A percentile compares a stretch with the other conserved stretches of the same genome.
phyloP scores from a whole-genome alignment of 257 asterid genomes.

The Solanum pennellii region DNA sequence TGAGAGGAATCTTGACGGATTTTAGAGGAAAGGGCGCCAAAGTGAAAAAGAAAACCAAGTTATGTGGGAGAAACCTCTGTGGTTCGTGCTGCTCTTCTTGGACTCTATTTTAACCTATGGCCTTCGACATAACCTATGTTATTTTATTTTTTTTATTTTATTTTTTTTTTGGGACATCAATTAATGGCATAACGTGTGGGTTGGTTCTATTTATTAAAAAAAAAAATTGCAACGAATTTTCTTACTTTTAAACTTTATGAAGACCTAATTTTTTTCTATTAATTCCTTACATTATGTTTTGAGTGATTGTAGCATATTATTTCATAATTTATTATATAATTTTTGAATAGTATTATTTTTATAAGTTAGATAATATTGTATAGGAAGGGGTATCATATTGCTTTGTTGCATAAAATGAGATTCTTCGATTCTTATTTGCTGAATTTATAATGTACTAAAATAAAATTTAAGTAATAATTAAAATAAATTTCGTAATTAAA shows the following conservation, averaged over 20 bases:
- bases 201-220: not conserved
- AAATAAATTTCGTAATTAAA: too few species aligned
- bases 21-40: constrained; percentile 50
- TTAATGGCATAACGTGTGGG: not conserved
- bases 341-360: too few species aligned
- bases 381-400: not conserved
- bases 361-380: too few species aligned
- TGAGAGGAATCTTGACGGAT: constrained; percentile 19
- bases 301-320: not conserved
- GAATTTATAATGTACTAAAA: not conserved
- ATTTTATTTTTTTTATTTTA: too few species aligned
- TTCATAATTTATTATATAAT: not conserved
- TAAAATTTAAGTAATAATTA: too few species aligned
- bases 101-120: not conserved
- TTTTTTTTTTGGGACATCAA: too few species aligned
- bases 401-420: too few species aligned
- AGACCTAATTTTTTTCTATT: not conserved
- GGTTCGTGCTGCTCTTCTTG: not conserved
- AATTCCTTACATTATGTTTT: not conserved
- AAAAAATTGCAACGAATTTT: not conserved
- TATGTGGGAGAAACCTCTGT: not conserved
- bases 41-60: constrained; percentile 1
- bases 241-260: not conserved
- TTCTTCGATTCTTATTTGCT: not conserved
- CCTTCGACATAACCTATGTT: not conserved